Percentiles rank a stretch among this genome's conserved stretches.
Conservation (phyloP, 176 grass and related monocot species). For the Thinopyrum elongatum region DNA sequence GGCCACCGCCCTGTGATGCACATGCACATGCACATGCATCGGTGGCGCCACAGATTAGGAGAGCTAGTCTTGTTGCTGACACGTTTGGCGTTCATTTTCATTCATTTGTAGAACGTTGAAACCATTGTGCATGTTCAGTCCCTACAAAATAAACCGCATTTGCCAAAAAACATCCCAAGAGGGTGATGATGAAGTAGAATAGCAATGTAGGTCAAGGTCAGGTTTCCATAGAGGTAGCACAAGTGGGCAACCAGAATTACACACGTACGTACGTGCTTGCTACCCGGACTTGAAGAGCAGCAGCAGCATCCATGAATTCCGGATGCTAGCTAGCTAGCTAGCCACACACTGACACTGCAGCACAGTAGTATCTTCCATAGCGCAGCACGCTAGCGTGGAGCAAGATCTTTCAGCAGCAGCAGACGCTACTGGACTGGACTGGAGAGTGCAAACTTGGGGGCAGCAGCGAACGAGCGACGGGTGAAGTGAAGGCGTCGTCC, state of each 20-base stretch:
- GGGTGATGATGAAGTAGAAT: too few relatives aligned
- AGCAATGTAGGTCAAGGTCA: too few relatives aligned
- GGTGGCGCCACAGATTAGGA: background rate
- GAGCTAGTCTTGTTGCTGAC: background rate
- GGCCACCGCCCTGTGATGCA: background rate
- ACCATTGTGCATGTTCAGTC: too few relatives aligned
- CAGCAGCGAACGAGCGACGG: background rate
- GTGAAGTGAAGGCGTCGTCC: background rate
- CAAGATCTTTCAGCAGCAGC: background rate
- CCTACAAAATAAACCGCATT: too few relatives aligned
- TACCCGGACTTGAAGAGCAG: background rate
- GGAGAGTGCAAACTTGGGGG: background rate
- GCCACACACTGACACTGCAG: background rate
- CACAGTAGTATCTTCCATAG: background rate
- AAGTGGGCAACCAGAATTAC: background rate
- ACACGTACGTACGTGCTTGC: background rate
- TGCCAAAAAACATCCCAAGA: too few relatives aligned
- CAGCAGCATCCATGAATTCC: background rate
- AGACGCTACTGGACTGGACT: background rate
- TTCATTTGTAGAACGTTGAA: too few relatives aligned
- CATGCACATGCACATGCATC: background rate
- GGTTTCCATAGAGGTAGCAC: background rate
- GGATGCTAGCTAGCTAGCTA: background rate
- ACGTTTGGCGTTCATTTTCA: too few relatives aligned
- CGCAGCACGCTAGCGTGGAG: slow-evolving; percentile 5